These are phyloP conservation scores for Scedosporium apiospermum DNA, from an alignment of 2,329 filamentous ascomycete genomes.

Conservation along the genomic window DNA sequence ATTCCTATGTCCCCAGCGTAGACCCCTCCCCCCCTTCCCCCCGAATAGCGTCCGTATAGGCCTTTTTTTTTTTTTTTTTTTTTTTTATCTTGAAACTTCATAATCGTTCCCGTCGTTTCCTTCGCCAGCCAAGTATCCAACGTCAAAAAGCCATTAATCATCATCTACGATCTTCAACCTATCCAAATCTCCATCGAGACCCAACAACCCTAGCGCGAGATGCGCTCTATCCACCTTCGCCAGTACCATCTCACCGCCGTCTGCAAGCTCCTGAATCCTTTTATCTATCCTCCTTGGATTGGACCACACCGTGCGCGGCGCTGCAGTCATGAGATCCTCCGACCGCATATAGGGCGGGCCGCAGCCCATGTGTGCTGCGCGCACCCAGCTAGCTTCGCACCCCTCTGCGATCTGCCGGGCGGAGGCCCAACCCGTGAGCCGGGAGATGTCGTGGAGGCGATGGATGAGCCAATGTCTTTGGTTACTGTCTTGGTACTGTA, in stretches of 20 bases:
- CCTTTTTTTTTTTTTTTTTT: too few species aligned
- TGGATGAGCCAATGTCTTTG: constrained; percentile 74
- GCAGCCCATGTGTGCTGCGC: constrained; percentile 59
- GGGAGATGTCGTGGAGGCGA: constrained; percentile 64
- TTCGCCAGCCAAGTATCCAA: too few species aligned
- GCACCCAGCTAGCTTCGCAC: constrained; percentile 77
- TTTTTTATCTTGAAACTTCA: too few species aligned
- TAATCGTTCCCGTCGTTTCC: neutral
- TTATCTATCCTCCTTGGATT: constrained; percentile 41
- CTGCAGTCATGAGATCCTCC: constrained; percentile 24
- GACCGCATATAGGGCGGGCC: constrained; percentile 63
- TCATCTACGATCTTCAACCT: constrained; percentile 45
- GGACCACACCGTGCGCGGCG: constrained; percentile 35
- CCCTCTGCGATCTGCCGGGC: constrained; percentile 72
- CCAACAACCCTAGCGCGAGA: constrained; percentile 71
- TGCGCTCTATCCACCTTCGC: constrained; percentile 54
- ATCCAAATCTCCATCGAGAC: constrained; percentile 67
- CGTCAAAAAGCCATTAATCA: too few species aligned
- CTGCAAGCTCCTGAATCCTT: constrained; percentile 37
- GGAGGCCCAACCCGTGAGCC: constrained; percentile 80
- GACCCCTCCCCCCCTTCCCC: too few species aligned
- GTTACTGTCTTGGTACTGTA: constrained; percentile 56
- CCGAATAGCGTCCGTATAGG: too few species aligned
- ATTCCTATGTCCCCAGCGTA: too few species aligned
- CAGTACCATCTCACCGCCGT: constrained; percentile 43